These are phyloP conservation scores for Candida rishiriensis DNA, from an alignment of 805 yeast species.

Conservation along the genomic window DNA sequence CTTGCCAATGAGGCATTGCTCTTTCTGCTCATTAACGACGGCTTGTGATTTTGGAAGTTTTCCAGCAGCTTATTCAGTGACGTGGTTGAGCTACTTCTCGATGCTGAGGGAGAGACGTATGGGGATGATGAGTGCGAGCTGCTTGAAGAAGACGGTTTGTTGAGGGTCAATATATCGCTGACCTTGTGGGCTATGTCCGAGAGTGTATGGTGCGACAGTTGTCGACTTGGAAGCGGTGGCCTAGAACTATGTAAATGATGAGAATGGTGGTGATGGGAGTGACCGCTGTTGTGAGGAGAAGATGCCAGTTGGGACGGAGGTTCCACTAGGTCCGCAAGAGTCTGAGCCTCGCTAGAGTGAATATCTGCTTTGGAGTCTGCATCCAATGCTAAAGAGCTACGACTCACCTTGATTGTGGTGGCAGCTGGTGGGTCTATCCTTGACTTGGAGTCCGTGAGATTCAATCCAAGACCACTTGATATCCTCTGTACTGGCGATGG, in stretches of 20 bases:
- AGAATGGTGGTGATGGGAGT: background rate
- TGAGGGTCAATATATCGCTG: slow-evolving; percentile 21
- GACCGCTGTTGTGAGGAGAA: background rate
- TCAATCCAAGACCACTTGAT: background rate
- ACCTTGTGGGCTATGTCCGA: slow-evolving; percentile 28
- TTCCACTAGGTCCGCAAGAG: background rate
- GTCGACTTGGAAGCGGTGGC: background rate
- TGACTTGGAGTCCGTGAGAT: slow-evolving; percentile 6
- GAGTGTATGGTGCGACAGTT: slow-evolving; percentile 20
- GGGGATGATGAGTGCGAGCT: slow-evolving; percentile 6
- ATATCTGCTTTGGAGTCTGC: background rate
- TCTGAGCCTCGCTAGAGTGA: background rate
- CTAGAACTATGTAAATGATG: background rate
- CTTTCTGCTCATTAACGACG: slow-evolving; percentile 7
- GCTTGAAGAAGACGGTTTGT: slow-evolving; percentile 13
- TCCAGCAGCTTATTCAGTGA: slow-evolving; percentile 23
- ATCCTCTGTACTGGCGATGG: background rate
- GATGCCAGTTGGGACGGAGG: background rate
- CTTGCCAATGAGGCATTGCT: slow-evolving; percentile 10
- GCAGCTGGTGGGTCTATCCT: slow-evolving; percentile 6
- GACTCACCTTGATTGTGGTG: slow-evolving; percentile 2
- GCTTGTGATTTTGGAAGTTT: slow-evolving; percentile 10
- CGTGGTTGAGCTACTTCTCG: slow-evolving; percentile 21
- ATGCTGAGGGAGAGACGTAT: slow-evolving; percentile 14
- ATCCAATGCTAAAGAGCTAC: slow-evolving; percentile 1